Evolutionary conservation across 805 yeast genomes (phyloP), one percentile per base, ranked within the genome.

Genomic region (Osmozyma mogii): DNA sequence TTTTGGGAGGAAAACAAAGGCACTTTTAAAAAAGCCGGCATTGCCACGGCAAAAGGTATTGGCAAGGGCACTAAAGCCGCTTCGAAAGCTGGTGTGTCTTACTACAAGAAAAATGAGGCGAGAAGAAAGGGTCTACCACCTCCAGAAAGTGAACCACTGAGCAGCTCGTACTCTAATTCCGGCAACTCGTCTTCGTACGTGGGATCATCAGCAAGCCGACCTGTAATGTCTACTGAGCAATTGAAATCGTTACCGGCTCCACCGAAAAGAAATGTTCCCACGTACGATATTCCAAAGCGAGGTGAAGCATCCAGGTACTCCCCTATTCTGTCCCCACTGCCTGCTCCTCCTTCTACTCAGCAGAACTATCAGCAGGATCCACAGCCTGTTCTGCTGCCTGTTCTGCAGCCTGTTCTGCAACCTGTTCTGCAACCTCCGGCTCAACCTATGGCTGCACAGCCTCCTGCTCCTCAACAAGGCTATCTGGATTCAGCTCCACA

Each of bases 1-100:
- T 68, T 66, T 34, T 68, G 73, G 73, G 65, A 63, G 12, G 61
- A 68, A 30, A 70, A 74, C 49, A 73, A 72, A 40, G 78, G 50
- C 32, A 42, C 69, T 0, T 60, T 74, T 43, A 70, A 70, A 34
- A 43, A 64, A 1, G 78, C 67, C 0, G 70, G 77, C 3, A 40
- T 53, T 5, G 63, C 74, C 14, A 65, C 74, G 0, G 58, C 58
- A 28, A 64, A 59, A 34, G 77, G 75, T 4, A 63, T 71, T 15
- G 78, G 75, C 5, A 56, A 46, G 27, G 78, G 75, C 3, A 56
- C 73, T 3, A 65, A 52, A 12, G 64, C 72, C 0, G 56, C 70
- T 1, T 56, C 67, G 3, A 68, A 68, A 36, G 72, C 72, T n/a
- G 76, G 75, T 0, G 56, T 61, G 38, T 50, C 52, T 7, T 69